A percentile compares a stretch with the other conserved stretches of the same genome.
Evolutionary conservation across 805 yeast genomes (phyloP).

Genomic region (Saturnispora zaruensis): DNA sequence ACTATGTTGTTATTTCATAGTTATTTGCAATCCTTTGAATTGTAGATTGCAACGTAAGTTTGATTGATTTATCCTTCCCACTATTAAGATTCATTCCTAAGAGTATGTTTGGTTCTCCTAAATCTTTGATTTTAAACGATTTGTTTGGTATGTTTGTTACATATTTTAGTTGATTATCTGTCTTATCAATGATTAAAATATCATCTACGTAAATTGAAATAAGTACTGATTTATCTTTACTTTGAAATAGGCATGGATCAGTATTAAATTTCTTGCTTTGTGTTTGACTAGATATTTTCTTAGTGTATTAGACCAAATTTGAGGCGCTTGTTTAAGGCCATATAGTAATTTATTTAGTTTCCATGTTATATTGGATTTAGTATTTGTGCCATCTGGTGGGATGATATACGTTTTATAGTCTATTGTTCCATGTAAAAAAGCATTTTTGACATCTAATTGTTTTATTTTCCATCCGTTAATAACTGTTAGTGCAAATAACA

Average conservation of each 20-base stretch:
- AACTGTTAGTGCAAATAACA: background rate
- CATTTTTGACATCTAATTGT: conserved; percentile 12
- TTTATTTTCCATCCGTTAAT: background rate
- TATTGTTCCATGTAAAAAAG: conserved; percentile 9
- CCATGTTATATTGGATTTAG: background rate
- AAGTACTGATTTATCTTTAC: background rate
- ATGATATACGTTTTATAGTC: conserved; percentile 6
- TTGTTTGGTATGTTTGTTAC: background rate
- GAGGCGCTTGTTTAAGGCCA: conserved; percentile 5
- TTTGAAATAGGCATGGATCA: background rate
- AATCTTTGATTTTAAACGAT: background rate
- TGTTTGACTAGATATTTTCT: background rate
- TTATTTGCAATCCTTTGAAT: background rate
- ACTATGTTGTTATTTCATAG: background rate
- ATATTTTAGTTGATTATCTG: background rate
- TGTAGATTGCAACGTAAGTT: background rate
- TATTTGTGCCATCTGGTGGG: conserved; percentile 4
- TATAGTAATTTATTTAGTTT: conserved; percentile 5
- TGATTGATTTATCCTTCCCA: background rate
- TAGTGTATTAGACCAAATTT: conserved; percentile 1
- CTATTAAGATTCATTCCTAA: background rate
- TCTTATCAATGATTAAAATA: background rate
- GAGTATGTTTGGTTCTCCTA: background rate
- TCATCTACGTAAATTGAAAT: background rate
- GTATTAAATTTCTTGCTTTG: background rate